Conservation (phyloP, 805 yeast genomes). For the Kuraishia borneana region DNA sequence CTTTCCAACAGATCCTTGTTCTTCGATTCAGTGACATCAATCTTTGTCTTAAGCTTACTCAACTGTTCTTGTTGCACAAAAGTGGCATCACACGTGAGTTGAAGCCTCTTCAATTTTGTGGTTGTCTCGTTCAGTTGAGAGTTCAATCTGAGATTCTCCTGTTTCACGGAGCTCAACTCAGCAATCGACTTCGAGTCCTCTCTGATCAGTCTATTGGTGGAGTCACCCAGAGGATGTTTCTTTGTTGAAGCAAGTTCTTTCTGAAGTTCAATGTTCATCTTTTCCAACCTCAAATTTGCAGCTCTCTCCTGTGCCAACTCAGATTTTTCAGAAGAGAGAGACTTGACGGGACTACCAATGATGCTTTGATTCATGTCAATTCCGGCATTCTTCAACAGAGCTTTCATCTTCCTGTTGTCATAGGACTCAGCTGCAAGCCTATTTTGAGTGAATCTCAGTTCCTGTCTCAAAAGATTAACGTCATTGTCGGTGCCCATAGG, state of each 20-base stretch:
- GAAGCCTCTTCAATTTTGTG: slow-evolving; percentile 20
- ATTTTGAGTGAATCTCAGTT: slow-evolving; percentile 31
- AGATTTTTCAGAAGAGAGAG: neutral
- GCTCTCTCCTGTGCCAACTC: neutral
- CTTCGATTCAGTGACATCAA: slow-evolving; percentile 45
- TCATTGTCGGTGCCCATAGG: slow-evolving; percentile 22
- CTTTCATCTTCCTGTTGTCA: slow-evolving; percentile 38
- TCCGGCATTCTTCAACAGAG: slow-evolving; percentile 26
- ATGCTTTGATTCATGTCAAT: neutral
- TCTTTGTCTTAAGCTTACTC: slow-evolving; percentile 39
- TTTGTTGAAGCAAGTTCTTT: slow-evolving; percentile 15
- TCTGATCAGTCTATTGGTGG: slow-evolving; percentile 8
- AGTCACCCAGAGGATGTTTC: neutral
- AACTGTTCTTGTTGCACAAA: slow-evolving; percentile 22
- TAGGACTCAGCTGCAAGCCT: slow-evolving; percentile 56
- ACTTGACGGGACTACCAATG: neutral
- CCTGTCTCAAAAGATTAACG: slow-evolving; percentile 21
- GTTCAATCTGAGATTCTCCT: slow-evolving; percentile 21
- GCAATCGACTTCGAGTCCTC: slow-evolving; percentile 26
- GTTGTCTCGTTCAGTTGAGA: slow-evolving; percentile 22
- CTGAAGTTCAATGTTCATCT: slow-evolving; percentile 19
- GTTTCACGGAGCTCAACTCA: slow-evolving; percentile 27
- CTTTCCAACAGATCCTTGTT: slow-evolving; percentile 43
- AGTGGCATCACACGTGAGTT: slow-evolving; percentile 12
- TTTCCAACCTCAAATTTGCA: slow-evolving; percentile 7